Evolutionary conservation across 2,329 filamentous ascomycete genomes (phyloP), one percentile per base, ranked within the genome.

Genomic region (Colletotrichum phormii): DNA sequence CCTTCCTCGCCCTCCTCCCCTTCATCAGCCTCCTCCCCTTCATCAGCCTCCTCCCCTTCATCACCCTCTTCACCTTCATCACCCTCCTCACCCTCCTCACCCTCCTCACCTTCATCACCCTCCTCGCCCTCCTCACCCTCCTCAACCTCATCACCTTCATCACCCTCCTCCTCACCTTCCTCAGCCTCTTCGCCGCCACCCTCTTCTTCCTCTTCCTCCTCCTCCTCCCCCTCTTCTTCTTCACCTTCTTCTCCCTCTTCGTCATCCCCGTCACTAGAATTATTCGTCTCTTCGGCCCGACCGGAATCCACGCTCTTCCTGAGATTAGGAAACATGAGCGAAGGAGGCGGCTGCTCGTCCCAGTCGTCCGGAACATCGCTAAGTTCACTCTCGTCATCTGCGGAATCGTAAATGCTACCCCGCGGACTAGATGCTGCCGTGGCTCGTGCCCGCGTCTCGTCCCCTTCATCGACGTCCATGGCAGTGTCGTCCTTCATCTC

Each of bases 361-460:
- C 89, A 89, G 53, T 87, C 88, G 4, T 87, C 82, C 31, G 90
- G 85, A 5, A 91, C 88, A 73, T 93, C 92, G 64, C 90, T 93
- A 0, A 93, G 83, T 74, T 93, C 91, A 77, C 91, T 93, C 79
- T 93, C 91, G 67, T 92, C 90, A 74, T 93, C 91, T 0, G 89
- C 91, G 53, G 88, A 91, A 73, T 92, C 90, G 72, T 91, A 89
- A 8, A 91, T 82, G 72, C 89, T 94, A 6, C 88, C 89, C 0
- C 87, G 86, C 6, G 87, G 86, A 69, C 90, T 91, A 62, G 85
- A 89, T 37, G 73, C 80, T 80, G 57, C 73, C 67, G 61, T 74
- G 73, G 24, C 73, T 74, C 7, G 75, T 70, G 59, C 80, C 81
- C 13, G 77, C 75, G 13, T 76, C 63, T 64, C 81, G 77, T 64